phyloP scores from a whole-genome alignment of 257 asterid species.

The Buddleja alternifolia region DNA sequence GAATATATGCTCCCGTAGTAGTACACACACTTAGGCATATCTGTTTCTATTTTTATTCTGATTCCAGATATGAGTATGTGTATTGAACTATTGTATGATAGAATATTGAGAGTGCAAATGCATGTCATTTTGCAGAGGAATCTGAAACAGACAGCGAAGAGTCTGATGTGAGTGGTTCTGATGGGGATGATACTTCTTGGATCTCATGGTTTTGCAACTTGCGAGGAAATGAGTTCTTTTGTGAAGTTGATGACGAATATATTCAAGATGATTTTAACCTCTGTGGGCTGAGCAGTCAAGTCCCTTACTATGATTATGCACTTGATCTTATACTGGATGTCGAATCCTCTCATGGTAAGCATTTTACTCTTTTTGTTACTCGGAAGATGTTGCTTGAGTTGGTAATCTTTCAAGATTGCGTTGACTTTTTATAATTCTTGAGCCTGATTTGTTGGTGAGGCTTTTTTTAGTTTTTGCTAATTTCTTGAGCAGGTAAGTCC shows the following conservation, averaged over 20 bases:
- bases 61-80: not conserved
- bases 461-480: no score
- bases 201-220: constrained; percentile 74
- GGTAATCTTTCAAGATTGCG: constrained; percentile 6
- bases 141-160: constrained; percentile 72
- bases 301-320: constrained; percentile 65
- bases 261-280: constrained; percentile 72
- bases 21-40: not conserved
- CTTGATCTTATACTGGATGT: constrained; percentile 69
- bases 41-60: not conserved
- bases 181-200: constrained; percentile 74
- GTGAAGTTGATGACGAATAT: constrained; percentile 70
- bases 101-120: constrained; percentile 13
- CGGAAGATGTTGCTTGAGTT: constrained; percentile 2
- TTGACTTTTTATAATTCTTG: not conserved
- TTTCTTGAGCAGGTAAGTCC: no score
- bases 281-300: constrained; percentile 71
- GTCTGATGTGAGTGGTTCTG: constrained; percentile 72
- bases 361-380: constrained; percentile 18
- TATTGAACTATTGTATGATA: not conserved
- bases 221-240: constrained; percentile 70
- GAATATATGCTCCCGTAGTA: not conserved
- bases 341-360: constrained; percentile 66
- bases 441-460: not conserved
- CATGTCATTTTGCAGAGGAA: constrained; percentile 48